A percentile compares a stretch with the other conserved stretches of the same genome.
Conservation (phyloP, 169 alveolate genomes). For the Plasmodium cynomolgi region DNA sequence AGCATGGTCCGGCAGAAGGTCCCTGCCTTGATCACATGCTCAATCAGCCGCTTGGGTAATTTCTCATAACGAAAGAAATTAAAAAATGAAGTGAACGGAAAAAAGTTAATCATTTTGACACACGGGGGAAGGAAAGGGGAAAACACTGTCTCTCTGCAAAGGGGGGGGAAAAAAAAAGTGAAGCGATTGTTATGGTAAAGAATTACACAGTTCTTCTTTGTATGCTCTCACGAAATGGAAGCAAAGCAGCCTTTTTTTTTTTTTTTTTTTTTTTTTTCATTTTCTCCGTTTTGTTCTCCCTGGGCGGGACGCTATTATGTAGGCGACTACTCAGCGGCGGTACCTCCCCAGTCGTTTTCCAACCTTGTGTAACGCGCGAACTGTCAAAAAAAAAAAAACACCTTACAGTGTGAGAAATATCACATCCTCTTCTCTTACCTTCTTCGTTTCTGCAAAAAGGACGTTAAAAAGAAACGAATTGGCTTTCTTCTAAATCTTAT, state of each 20-base stretch:
- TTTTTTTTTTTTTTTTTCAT: background rate
- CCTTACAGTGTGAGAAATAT: background rate
- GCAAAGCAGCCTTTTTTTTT: background rate
- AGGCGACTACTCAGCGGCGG: background rate
- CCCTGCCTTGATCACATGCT: constrained; percentile 77
- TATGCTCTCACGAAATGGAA: background rate
- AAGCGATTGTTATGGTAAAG: background rate
- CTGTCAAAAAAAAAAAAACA: background rate
- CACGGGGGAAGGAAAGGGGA: background rate
- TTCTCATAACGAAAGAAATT: constrained; percentile 52
- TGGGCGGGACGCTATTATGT: background rate
- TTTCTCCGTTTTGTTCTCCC: background rate
- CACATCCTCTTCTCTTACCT: background rate
- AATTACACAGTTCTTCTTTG: background rate
- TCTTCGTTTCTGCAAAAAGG: background rate
- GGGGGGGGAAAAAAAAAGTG: background rate
- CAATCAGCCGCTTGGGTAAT: constrained; percentile 55
- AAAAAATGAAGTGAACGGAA: background rate
- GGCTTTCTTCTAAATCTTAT: background rate
- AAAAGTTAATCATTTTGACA: background rate
- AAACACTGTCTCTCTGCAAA: background rate
- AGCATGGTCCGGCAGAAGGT: constrained; percentile 81
- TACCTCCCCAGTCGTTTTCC: background rate
- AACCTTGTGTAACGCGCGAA: background rate
- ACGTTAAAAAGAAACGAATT: background rate